These are phyloP conservation scores for Dalechampia spathulata DNA, from an alignment of 441 rosid genomes.

Conservation along the genomic window DNA sequence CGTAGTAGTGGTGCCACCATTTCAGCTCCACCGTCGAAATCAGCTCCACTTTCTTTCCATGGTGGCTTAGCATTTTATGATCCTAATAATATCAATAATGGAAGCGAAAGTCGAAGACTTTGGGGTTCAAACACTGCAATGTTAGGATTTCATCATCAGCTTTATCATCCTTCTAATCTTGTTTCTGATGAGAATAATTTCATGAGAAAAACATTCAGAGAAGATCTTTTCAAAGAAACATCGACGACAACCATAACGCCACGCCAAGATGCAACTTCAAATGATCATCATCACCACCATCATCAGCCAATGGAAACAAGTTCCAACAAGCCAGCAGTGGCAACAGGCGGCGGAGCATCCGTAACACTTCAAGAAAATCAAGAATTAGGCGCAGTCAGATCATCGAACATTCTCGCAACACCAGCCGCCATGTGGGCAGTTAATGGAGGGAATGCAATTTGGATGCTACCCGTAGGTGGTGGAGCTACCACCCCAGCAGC, in stretches of 20 bases:
- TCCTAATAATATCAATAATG: constrained; percentile 13
- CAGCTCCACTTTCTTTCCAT: constrained; percentile 48
- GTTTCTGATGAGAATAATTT: constrained; percentile 31
- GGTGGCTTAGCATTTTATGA: constrained; percentile 33
- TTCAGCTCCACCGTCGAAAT: constrained; percentile 46
- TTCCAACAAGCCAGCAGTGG: constrained; percentile 18
- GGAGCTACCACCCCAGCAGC: constrained; percentile 21
- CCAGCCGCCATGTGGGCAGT: constrained; percentile 78
- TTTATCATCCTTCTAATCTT: constrained; percentile 41
- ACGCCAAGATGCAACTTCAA: no score
- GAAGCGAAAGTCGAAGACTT: constrained; percentile 34
- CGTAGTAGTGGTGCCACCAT: constrained; percentile 47
- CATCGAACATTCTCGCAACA: constrained; percentile 32
- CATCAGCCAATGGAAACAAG: constrained; percentile 15
- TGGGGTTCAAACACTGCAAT: constrained; percentile 23
- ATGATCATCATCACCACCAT: constrained; percentile 12
- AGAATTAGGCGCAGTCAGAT: constrained; percentile 31
- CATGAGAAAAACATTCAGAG: constrained; percentile 41
- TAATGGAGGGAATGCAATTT: constrained; percentile 59
- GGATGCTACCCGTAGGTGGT: constrained; percentile 72
- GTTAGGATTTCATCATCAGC: constrained; percentile 58
- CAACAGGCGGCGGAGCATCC: constrained; percentile 14
- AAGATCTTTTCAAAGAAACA: constrained; percentile 61
- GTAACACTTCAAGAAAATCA: constrained; percentile 35
- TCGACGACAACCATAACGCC: constrained; percentile 16